Conservation (phyloP, 2,329 filamentous ascomycete genomes). For the Chrysoporthe austroafricana region DNA sequence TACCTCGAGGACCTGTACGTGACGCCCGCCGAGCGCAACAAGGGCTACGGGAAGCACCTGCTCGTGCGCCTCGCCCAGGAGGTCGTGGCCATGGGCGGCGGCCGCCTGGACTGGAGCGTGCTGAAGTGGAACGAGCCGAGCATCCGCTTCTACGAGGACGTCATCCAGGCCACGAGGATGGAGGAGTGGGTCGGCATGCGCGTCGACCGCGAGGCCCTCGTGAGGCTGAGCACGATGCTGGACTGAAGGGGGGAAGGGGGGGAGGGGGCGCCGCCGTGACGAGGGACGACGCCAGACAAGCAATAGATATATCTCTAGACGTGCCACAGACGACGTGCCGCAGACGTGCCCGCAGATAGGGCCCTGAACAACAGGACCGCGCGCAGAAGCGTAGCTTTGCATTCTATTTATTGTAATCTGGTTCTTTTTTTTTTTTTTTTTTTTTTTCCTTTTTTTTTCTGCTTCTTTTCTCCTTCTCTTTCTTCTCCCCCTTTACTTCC, state of each 20-base stretch:
- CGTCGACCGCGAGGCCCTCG: constrained; percentile 68
- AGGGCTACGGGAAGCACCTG: constrained; percentile 79
- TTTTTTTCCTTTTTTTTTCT: neutral
- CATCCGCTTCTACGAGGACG: constrained; percentile 79
- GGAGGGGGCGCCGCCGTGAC: neutral
- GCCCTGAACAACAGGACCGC: too few species aligned
- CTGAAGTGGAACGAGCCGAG: constrained; percentile 92
- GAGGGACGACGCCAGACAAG: neutral
- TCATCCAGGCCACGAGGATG: constrained; percentile 68
- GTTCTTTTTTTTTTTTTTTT: neutral
- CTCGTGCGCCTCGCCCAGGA: constrained; percentile 79
- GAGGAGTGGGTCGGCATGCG: constrained; percentile 76
- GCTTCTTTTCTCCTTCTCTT: neutral
- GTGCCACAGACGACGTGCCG: neutral
- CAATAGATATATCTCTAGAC: neutral
- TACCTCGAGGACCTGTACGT: constrained; percentile 96
- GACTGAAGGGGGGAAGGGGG: constrained; percentile 33
- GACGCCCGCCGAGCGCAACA: constrained; percentile 67
- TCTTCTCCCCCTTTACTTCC: neutral
- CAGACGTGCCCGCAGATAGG: too few species aligned
- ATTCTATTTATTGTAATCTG: neutral
- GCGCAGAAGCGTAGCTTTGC: too few species aligned
- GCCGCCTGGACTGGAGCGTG: constrained; percentile 86
- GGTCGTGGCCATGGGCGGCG: constrained; percentile 71
- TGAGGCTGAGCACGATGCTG: constrained; percentile 58